Evolutionary conservation across 192 early-diverging fungal species (phyloP).

Genomic region (Podila horticola): DNA sequence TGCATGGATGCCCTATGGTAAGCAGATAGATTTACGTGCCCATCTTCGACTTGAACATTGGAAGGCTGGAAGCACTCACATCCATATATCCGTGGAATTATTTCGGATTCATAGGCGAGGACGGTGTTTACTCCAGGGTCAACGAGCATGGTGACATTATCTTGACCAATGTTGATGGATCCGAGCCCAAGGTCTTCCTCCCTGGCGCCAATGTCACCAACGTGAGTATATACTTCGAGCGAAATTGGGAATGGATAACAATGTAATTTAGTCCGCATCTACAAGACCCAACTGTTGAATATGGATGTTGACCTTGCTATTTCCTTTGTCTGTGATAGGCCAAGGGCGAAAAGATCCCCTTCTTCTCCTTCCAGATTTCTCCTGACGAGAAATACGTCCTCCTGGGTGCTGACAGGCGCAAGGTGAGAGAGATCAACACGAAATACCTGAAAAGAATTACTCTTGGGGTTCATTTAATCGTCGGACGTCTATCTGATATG

Average conservation of each 20-base stretch:
- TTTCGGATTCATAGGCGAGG: slow-evolving; percentile 15
- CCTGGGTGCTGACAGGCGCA: slow-evolving; percentile 70
- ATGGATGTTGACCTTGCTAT: neutral
- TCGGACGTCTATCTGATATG: too few relatives aligned
- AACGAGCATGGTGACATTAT: slow-evolving; percentile 43
- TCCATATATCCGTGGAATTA: neutral
- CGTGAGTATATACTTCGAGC: slow-evolving; percentile 8
- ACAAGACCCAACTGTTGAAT: neutral
- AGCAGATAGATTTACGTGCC: neutral
- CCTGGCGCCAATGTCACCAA: slow-evolving; percentile 44
- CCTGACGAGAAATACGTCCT: slow-evolving; percentile 83
- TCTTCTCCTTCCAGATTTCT: slow-evolving; percentile 73
- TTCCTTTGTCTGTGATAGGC: slow-evolving; percentile 8
- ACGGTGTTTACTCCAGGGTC: slow-evolving; percentile 42
- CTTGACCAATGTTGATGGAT: slow-evolving; percentile 35
- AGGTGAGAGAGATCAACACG: slow-evolving; percentile 42
- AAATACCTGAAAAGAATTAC: too few relatives aligned
- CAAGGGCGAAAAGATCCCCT: slow-evolving; percentile 31
- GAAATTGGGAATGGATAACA: too few relatives aligned
- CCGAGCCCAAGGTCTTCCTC: slow-evolving; percentile 39
- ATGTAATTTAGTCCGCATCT: too few relatives aligned
- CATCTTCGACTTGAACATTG: neutral
- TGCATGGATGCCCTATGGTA: slow-evolving; percentile 53
- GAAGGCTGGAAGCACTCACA: too few relatives aligned
- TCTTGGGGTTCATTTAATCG: too few relatives aligned